Conservation (phyloP, 352 stramenopile species). For the Globisporangium solare region DNA sequence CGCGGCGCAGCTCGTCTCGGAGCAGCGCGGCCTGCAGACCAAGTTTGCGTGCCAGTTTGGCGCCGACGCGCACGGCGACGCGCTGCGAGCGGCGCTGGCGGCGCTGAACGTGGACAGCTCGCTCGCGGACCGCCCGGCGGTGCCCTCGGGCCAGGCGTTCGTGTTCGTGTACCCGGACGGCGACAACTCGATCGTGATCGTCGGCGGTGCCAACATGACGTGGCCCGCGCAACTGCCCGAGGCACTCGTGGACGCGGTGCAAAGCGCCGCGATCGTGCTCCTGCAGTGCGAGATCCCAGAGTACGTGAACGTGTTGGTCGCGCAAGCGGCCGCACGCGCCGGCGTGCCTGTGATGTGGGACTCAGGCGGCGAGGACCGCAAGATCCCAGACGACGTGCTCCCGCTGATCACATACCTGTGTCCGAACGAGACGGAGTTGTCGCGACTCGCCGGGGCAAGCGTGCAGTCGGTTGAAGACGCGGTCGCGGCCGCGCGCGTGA, state of each 20-base stretch:
- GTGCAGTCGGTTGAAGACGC: slow-evolving; percentile 46
- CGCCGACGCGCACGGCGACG: slow-evolving; percentile 51
- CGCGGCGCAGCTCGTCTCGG: slow-evolving; percentile 36
- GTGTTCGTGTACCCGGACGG: slow-evolving; percentile 80
- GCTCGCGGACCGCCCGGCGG: slow-evolving; percentile 33
- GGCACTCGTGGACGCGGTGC: slow-evolving; percentile 36
- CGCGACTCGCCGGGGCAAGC: slow-evolving; percentile 28
- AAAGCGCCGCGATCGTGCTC: slow-evolving; percentile 51
- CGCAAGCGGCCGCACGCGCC: slow-evolving; percentile 34
- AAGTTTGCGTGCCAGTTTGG: slow-evolving; percentile 73
- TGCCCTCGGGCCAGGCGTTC: slow-evolving; percentile 70
- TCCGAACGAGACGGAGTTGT: slow-evolving; percentile 78
- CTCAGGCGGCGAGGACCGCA: slow-evolving; percentile 62
- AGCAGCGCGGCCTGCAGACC: slow-evolving; percentile 11
- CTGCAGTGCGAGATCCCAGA: slow-evolving; percentile 71
- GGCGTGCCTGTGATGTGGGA: slow-evolving; percentile 74
- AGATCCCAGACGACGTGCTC: slow-evolving; percentile 49
- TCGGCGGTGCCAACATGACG: slow-evolving; percentile 65
- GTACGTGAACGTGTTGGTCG: slow-evolving; percentile 49
- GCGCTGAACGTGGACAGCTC: slow-evolving; percentile 29
- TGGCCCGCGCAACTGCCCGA: slow-evolving; percentile 44
- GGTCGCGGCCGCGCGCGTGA: slow-evolving; percentile 35
- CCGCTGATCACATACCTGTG: slow-evolving; percentile 58
- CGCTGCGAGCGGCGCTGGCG: slow-evolving; percentile 37
- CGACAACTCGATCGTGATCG: slow-evolving; percentile 84